Conservation (phyloP, 306 rosid species). For the Sicyos edulis region DNA sequence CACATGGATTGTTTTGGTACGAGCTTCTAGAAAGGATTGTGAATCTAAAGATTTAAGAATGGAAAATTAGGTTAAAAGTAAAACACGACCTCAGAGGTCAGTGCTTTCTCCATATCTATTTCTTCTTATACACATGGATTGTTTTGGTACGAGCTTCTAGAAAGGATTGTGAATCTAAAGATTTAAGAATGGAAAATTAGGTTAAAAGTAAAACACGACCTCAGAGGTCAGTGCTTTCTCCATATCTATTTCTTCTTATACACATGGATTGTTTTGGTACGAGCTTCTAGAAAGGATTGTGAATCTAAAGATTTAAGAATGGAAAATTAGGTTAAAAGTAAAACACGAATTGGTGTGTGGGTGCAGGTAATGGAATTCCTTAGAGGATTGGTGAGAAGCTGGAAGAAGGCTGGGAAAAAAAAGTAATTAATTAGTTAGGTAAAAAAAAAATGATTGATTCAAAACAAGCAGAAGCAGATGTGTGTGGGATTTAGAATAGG, state of each 20-base stretch:
- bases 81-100: slow-evolving; percentile 45
- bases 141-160: background rate
- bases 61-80: background rate
- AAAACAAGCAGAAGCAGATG: background rate
- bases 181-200: background rate
- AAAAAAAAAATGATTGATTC: too few relatives aligned
- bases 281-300: background rate
- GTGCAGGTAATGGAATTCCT: slow-evolving; percentile 85
- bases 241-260: too few relatives aligned
- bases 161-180: background rate
- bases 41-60: background rate
- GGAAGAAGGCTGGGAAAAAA: slow-evolving; percentile 22
- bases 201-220: slow-evolving; percentile 10
- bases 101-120: background rate
- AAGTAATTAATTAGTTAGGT: background rate
- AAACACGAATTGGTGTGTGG: background rate
- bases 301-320: background rate
- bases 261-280: background rate
- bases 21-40: background rate
- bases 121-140: too few relatives aligned
- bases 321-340: background rate
- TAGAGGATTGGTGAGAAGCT: slow-evolving; percentile 60
- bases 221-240: slow-evolving; percentile 38
- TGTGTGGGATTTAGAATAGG: background rate
- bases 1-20: background rate